Evolutionary conservation across 2,329 filamentous ascomycete genomes (phyloP).

Genomic region (Microsporum ferrugineum): DNA sequence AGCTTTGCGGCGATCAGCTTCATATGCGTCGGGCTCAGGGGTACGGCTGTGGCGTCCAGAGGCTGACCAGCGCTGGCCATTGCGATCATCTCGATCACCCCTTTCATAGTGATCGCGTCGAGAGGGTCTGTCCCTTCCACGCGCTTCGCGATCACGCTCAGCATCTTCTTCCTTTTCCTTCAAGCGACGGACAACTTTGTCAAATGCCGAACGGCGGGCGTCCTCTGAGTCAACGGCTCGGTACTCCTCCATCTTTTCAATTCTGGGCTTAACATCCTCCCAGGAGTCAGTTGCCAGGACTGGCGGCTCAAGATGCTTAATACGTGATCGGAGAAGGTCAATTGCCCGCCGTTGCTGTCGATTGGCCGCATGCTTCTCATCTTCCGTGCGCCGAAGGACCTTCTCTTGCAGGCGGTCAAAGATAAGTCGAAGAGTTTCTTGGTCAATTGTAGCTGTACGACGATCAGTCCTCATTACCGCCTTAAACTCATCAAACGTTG

Average conservation of each 20-base stretch:
- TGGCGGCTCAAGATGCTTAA: constrained; percentile 84
- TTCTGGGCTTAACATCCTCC: constrained; percentile 70
- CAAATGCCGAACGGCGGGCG: constrained; percentile 69
- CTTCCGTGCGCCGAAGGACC: constrained; percentile 66
- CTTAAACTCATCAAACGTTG: constrained; percentile 79
- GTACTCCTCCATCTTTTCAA: constrained; percentile 76
- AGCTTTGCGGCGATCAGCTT: constrained; percentile 86
- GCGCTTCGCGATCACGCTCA: constrained; percentile 48
- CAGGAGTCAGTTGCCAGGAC: constrained; percentile 68
- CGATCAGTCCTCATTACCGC: constrained; percentile 71
- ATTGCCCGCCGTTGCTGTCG: constrained; percentile 74
- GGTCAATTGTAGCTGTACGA: constrained; percentile 76
- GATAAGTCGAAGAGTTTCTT: constrained; percentile 65
- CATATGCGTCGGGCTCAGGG: constrained; percentile 87
- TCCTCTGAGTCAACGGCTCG: constrained; percentile 73
- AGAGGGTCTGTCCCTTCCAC: constrained; percentile 45
- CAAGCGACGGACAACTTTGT: constrained; percentile 82
- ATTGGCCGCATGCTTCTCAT: constrained; percentile 70
- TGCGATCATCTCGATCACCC: constrained; percentile 22
- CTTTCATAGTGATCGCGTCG: constrained; percentile 41
- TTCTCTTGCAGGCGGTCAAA: constrained; percentile 85
- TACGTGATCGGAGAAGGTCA: constrained; percentile 70
- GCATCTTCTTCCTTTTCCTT: constrained; percentile 79
- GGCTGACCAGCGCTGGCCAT: constrained; percentile 27
- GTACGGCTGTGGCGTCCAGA: constrained; percentile 61